Conservation (phyloP, 306 rosid genomes). For the Hippophae gyantsensis region DNA sequence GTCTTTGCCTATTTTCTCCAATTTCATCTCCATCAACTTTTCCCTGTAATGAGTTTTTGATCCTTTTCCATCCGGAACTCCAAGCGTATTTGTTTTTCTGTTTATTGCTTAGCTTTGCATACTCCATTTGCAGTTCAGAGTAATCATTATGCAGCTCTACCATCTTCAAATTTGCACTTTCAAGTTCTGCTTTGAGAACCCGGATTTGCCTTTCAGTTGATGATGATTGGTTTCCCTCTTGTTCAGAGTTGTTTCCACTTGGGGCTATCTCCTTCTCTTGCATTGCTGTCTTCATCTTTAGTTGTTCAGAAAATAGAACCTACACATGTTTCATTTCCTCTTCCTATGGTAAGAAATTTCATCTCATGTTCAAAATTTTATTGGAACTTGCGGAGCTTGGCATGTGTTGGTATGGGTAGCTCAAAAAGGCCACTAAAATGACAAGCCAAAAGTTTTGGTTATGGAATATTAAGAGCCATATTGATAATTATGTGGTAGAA, state of each 20-base stretch:
- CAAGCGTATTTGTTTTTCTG: constrained; percentile 43
- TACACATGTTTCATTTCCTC: constrained; percentile 26
- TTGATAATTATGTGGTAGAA: no score
- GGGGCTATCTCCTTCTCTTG: constrained; percentile 60
- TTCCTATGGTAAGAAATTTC: constrained; percentile 15
- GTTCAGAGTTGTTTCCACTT: constrained; percentile 40
- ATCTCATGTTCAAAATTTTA: no score
- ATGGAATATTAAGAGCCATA: no score
- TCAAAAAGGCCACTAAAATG: no score
- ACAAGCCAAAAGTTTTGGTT: no score
- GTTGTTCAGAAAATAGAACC: constrained; percentile 77
- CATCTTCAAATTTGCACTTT: constrained; percentile 52
- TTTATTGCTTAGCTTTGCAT: constrained; percentile 44
- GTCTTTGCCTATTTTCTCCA: constrained; percentile 29
- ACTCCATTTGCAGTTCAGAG: constrained; percentile 60
- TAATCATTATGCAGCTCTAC: constrained; percentile 64
- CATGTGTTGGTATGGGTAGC: no score
- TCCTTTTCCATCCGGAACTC: constrained; percentile 65
- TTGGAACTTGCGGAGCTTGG: no score
- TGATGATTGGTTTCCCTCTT: constrained; percentile 42
- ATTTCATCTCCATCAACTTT: constrained; percentile 45
- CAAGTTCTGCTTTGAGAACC: constrained; percentile 63
- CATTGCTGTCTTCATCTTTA: constrained; percentile 72
- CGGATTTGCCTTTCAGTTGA: constrained; percentile 33
- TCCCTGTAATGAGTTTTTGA: constrained; percentile 55